These are phyloP conservation scores for Acorus gramineus DNA, from an alignment of 106 monocot species.

Conservation along the genomic window DNA sequence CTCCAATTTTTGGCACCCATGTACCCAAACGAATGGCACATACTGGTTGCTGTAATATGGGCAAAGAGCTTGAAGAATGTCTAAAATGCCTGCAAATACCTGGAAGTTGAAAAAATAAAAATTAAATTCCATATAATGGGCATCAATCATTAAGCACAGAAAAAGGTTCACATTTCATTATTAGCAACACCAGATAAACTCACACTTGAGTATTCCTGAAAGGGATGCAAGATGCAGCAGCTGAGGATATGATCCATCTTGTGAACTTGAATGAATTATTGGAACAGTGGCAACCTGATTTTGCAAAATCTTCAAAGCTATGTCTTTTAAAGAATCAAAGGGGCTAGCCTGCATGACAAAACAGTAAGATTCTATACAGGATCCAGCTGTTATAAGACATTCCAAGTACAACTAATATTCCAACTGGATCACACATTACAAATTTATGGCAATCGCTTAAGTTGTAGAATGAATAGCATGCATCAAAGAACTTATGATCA, in stretches of 20 bases:
- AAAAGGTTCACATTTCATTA: too few relatives aligned
- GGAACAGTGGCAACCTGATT: conserved; percentile 83
- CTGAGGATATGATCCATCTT: conserved; percentile 78
- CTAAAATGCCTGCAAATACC: conserved; percentile 89
- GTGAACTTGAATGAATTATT: conserved; percentile 62
- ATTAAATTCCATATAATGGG: neutral
- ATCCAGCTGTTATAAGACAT: too few relatives aligned
- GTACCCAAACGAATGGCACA: conserved; percentile 59
- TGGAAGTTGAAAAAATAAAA: conserved; percentile 17
- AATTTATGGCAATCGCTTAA: too few relatives aligned
- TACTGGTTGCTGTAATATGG: conserved; percentile 75
- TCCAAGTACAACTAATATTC: too few relatives aligned
- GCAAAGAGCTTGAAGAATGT: conserved; percentile 64
- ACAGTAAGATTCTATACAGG: neutral
- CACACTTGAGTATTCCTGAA: conserved; percentile 86
- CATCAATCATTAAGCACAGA: neutral
- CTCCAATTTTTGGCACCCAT: conserved; percentile 89
- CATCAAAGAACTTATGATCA: too few relatives aligned
- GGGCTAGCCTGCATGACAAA: conserved; percentile 59
- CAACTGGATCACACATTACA: too few relatives aligned
- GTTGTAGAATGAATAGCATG: too few relatives aligned
- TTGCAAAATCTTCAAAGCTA: conserved; percentile 76
- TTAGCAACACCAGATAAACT: neutral
- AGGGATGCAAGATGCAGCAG: conserved; percentile 84
- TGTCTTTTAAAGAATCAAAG: conserved; percentile 78